Base-by-base conservation (phyloP, 768 basidiomycete species). In the Amanita brunnescens region DNA sequence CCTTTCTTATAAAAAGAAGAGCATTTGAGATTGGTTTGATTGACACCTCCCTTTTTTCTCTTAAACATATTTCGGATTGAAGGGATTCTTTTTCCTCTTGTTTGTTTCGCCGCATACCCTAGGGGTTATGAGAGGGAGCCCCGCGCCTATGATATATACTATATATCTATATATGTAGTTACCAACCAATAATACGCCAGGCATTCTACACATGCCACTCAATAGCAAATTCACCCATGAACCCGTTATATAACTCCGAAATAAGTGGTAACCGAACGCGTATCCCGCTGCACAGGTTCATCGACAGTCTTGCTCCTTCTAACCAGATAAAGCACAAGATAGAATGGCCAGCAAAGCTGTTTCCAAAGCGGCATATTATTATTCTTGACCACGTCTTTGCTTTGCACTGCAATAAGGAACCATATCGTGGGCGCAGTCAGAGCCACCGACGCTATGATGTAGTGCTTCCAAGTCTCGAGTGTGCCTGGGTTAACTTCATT, bases 381-480 rank as follows among this genome's bases (percentile, higher is more conserved):
- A 0, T 56, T 33, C 5, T 58, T 62, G 39, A 72, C 70, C 14
- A 72, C 59, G 42, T 68, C 62, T 32, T 67, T 70, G 56, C 68
- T 71, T 55, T 81, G 80, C 57, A 79, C 73, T 6, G 79, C 73
- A 32, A 81, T 63, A 29, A 80, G 70, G 16, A 77, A 58, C 79
- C 81, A 84, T n/a, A 73, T 54, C 7, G 78, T 77, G 9, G 72
- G 51, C 6, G 71, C 8, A 0, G 80, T 85, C 37, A 84, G 61
- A 0, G 70, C 59, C 6, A 81, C 34, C 1, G 79, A 73, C 1
- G 62, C 64, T 39, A 55, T 70, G 18, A 75, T 51, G 54, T 77
- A 83, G 48, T 68, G 68, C 3, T 48, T 6, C 12, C 79, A 55
- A 1, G 73, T 75, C 30, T 69, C 74, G 0, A 48, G 16, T 1